These are phyloP conservation scores for Rhinocladiella mackenziei DNA, from an alignment of 2,329 filamentous ascomycete genomes.

Conservation along the genomic window DNA sequence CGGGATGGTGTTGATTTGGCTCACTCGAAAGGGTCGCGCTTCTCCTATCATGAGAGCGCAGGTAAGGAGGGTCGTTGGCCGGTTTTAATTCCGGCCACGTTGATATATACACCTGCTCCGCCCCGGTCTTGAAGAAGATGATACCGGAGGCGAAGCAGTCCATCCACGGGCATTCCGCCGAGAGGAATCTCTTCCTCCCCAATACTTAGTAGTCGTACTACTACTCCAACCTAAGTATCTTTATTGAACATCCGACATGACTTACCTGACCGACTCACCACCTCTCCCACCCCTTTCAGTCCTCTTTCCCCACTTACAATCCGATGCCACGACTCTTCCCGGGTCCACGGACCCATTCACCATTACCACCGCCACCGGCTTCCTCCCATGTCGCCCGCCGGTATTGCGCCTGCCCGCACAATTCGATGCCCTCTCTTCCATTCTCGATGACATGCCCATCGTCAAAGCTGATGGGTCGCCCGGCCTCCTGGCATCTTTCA, in stretches of 20 bases:
- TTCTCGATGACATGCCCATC: slow-evolving; percentile 75
- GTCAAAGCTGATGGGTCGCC: slow-evolving; percentile 67
- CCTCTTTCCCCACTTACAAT: slow-evolving; percentile 43
- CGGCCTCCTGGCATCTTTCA: slow-evolving; percentile 70
- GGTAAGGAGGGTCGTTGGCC: slow-evolving; percentile 21
- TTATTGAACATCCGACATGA: slow-evolving; percentile 7
- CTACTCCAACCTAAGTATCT: neutral
- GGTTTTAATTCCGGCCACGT: slow-evolving; percentile 28
- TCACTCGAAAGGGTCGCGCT: slow-evolving; percentile 18
- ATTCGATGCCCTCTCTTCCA: slow-evolving; percentile 67
- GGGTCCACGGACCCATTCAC: slow-evolving; percentile 46
- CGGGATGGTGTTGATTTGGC: neutral
- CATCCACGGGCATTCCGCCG: neutral
- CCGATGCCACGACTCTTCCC: slow-evolving; percentile 41
- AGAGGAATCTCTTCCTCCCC: neutral
- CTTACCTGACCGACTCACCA: slow-evolving; percentile 23
- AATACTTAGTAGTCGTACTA: neutral
- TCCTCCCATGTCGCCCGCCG: slow-evolving; percentile 41
- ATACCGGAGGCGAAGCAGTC: neutral
- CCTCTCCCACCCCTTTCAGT: slow-evolving; percentile 37
- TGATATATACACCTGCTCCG: slow-evolving; percentile 21
- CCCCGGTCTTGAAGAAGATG: neutral
- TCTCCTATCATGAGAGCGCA: slow-evolving; percentile 26
- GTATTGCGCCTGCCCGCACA: slow-evolving; percentile 60
- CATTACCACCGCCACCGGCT: slow-evolving; percentile 45